A percentile compares a stretch with the other conserved stretches of the same genome.
Evolutionary conservation across 2,329 filamentous ascomycete species (phyloP).

Genomic region (Juglanconis sp.): DNA sequence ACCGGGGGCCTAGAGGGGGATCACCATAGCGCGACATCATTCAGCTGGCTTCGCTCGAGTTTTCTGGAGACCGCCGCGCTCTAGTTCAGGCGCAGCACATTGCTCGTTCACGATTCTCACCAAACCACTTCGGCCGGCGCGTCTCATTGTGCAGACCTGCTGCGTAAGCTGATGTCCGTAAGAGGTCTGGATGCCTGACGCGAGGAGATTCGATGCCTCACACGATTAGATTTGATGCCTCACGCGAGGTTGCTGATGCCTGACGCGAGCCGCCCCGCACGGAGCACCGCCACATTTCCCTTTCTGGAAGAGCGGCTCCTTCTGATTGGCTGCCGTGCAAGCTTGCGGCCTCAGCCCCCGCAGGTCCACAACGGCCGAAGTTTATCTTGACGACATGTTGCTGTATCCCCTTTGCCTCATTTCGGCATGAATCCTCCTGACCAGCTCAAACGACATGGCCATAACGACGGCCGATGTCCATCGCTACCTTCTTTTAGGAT

Average conservation of each 20-base stretch:
- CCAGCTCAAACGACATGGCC: too few relatives aligned
- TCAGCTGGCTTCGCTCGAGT: background rate
- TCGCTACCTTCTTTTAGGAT: too few relatives aligned
- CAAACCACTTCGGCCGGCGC: background rate
- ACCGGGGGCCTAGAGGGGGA: background rate
- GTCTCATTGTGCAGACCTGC: background rate
- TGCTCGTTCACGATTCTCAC: background rate
- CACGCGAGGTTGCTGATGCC: background rate
- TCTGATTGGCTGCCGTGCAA: background rate
- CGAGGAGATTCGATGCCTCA: conserved; percentile 1
- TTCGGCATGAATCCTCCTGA: too few relatives aligned
- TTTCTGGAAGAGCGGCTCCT: background rate
- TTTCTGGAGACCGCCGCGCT: background rate
- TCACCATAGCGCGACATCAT: background rate
- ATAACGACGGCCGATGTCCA: too few relatives aligned
- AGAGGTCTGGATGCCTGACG: background rate
- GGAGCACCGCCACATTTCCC: background rate
- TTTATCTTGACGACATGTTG: too few relatives aligned
- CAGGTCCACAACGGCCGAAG: too few relatives aligned
- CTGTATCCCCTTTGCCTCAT: too few relatives aligned
- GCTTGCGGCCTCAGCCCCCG: too few relatives aligned
- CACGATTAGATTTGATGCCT: background rate
- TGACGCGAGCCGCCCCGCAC: background rate
- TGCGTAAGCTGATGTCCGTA: background rate
- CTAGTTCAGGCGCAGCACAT: background rate